These are phyloP conservation scores for Piper longum DNA, from an alignment of 164 flowering plant species.

Conservation along the genomic window DNA sequence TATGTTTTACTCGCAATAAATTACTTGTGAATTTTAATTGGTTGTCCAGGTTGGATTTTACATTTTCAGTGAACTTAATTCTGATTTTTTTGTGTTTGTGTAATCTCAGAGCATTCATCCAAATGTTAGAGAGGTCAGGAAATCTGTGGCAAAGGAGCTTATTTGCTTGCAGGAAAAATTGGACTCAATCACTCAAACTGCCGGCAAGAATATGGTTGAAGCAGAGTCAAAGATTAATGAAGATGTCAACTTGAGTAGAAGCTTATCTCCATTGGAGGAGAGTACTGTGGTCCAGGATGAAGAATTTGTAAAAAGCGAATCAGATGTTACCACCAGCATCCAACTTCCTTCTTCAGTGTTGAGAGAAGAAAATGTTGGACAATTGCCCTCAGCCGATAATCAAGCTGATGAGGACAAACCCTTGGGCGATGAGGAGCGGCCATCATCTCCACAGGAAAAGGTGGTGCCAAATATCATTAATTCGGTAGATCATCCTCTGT, in stretches of 20 bases:
- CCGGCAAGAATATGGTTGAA: not conserved
- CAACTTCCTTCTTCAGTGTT: not conserved
- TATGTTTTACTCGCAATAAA: conserved; percentile 8
- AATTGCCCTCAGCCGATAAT: not conserved
- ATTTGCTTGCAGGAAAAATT: conserved; percentile 51
- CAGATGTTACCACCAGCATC: not conserved
- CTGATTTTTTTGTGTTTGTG: too few species aligned
- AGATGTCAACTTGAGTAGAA: not conserved
- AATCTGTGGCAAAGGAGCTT: conserved; percentile 63
- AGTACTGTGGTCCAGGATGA: not conserved
- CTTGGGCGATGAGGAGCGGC: too few species aligned
- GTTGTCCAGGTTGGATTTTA: too few species aligned
- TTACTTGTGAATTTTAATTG: too few species aligned
- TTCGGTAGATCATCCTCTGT: too few species aligned
- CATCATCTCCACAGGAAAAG: too few species aligned
- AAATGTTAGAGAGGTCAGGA: conserved; percentile 41
- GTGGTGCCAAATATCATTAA: too few species aligned
- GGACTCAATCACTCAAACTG: conserved; percentile 19
- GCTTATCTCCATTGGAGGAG: not conserved
- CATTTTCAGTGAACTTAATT: too few species aligned
- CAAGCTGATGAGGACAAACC: too few species aligned
- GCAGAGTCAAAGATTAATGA: not conserved
- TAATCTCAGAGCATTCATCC: conserved; percentile 13
- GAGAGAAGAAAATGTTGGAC: not conserved
- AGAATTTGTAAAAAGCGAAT: not conserved